Evolutionary conservation across 192 early-diverging fungal genomes (phyloP).

Genomic region (Diversispora eburnea): DNA sequence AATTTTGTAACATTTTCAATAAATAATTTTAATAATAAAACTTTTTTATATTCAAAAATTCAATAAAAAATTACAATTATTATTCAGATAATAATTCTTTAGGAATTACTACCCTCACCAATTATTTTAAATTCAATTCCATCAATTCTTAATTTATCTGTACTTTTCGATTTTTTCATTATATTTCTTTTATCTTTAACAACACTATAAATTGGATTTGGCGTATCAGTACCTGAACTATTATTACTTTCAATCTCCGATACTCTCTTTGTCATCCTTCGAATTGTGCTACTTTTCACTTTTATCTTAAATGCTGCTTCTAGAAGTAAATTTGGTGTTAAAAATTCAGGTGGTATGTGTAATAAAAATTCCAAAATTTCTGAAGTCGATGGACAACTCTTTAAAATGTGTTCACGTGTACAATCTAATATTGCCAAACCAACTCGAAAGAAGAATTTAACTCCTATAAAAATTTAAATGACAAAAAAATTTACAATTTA

Average conservation of each 20-base stretch:
- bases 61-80: too few relatives aligned
- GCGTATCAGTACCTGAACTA: not conserved
- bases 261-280: slow-evolving; percentile 2
- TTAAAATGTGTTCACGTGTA: slow-evolving; percentile 59
- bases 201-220: not conserved
- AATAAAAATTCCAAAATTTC: slow-evolving; percentile 75
- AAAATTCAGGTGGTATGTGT: slow-evolving; percentile 68
- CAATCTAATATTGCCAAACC: slow-evolving; percentile 73
- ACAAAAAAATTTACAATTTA: not conserved
- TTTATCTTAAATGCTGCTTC: slow-evolving; percentile 68
- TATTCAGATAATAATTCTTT: too few relatives aligned
- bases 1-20: too few relatives aligned
- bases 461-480: slow-evolving; percentile 41
- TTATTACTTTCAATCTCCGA: slow-evolving; percentile 4
- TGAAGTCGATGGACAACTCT: slow-evolving; percentile 69
- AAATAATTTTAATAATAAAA: too few relatives aligned
- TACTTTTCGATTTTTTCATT: not conserved
- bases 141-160: slow-evolving; percentile 14
- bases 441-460: slow-evolving; percentile 80
- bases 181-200: not conserved
- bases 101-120: not conserved
- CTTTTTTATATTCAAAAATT: too few relatives aligned
- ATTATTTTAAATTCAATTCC: slow-evolving; percentile 27
- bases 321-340: slow-evolving; percentile 61
- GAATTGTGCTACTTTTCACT: slow-evolving; percentile 35